Base-by-base conservation (phyloP, 1,284 basidiomycete genomes). In the Tylopilus orsonianus region DNA sequence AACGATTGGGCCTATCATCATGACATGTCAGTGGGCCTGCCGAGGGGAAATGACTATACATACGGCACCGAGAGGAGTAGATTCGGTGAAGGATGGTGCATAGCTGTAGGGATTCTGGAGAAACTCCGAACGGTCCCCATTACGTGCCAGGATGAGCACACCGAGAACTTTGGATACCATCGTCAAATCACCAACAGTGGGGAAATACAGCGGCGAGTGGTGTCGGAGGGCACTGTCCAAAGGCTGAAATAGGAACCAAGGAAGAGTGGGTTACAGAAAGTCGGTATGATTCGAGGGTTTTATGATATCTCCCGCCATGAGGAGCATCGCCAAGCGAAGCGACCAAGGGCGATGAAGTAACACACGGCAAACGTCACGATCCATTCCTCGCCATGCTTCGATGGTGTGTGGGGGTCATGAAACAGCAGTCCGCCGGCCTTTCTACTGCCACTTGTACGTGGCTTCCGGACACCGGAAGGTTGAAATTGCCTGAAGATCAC, bases 41-140 rank as follows among this genome's bases (percentile, higher is more conserved):
- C 16, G 20, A 46, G 18, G 14, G 34, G 4, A 26, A 16, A 18
- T n/a, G 16, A 20, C 3, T 3, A 48, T 3, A 70, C 78, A 49
- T 57, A 86, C 85, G 69, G 88, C 87, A 53, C 91, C 92, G 40
- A 93, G 81, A 35, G 90, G 82, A 14, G 90, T 94, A 48, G 90
- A 87, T 64, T 84, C 81, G 9, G 88, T 87, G 54, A 80, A 75
- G n/a, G 80, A 75, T 8, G 80, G 79, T 22, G 79, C 73, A 69
- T 93, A 92, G 23, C 73, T 82, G 60, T 75, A 68, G 35, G 86
- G 85, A 64, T 87, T 78, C 64, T 90, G 88, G 68, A 79, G 77
- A 65, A 79, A 86, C 58, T 78, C 80, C 54, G 74, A 73, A 50
- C 89, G 80, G 70, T 92, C 91, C 51, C 90, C 92, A 58, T 89